Evolutionary conservation across 176 grass and related monocot species (phyloP).

Genomic region (Oryza australiensis): DNA sequence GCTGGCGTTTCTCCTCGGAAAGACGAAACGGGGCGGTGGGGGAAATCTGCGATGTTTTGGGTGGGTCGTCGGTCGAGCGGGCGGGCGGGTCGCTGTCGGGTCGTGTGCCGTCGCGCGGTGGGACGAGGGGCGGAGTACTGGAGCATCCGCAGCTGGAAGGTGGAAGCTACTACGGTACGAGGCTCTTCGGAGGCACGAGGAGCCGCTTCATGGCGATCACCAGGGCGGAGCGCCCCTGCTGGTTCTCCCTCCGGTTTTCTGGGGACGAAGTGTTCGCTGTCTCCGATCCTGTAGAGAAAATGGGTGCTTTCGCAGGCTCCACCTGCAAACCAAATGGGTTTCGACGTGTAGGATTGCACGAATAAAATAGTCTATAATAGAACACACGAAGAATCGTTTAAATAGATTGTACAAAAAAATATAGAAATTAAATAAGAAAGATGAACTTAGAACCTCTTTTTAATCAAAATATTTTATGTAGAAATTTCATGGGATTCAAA

Average conservation of each 20-base stretch:
- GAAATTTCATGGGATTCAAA: too few relatives aligned
- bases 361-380: too few relatives aligned
- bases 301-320: not conserved
- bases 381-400: too few relatives aligned
- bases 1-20: not conserved
- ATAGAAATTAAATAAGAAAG: too few relatives aligned
- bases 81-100: not conserved
- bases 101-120: not conserved
- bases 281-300: not conserved
- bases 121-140: not conserved
- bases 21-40: not conserved
- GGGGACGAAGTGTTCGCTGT: not conserved
- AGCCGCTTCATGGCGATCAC: not conserved
- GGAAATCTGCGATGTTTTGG: not conserved
- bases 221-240: not conserved
- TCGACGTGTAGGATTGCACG: too few relatives aligned
- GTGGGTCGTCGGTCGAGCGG: not conserved
- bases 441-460: too few relatives aligned
- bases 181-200: slow-evolving; percentile 28
- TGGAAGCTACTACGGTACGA: not conserved
- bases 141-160: not conserved
- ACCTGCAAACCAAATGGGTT: not conserved
- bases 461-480: too few relatives aligned
- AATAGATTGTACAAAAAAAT: too few relatives aligned
- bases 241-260: not conserved